phyloP scores from a whole-genome alignment of 1,139 yeast genomes.

The Meyerozyma elateridarum region DNA sequence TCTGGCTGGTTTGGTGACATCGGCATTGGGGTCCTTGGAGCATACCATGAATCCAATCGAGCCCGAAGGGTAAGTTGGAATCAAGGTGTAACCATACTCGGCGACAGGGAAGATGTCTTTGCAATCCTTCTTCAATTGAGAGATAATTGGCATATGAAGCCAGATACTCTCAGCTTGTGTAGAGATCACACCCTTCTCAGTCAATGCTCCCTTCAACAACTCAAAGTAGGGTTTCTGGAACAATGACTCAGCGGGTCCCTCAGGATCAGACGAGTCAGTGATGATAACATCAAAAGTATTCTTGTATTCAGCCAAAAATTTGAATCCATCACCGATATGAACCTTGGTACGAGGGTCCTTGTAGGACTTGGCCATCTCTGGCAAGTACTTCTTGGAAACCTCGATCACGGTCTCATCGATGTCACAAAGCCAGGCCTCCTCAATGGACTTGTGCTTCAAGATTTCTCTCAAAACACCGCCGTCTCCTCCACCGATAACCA shows the following conservation, averaged over 20 bases:
- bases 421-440: slow-evolving; percentile 85
- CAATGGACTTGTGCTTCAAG: slow-evolving; percentile 78
- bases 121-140: slow-evolving; percentile 71
- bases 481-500: slow-evolving; percentile 95
- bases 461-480: slow-evolving; percentile 94
- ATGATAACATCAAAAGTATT: slow-evolving; percentile 81
- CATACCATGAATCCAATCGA: slow-evolving; percentile 94
- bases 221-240: slow-evolving; percentile 86
- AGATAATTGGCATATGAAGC: slow-evolving; percentile 77
- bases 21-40: slow-evolving; percentile 61
- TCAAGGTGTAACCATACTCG: slow-evolving; percentile 81
- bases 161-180: slow-evolving; percentile 92
- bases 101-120: slow-evolving; percentile 79
- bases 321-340: slow-evolving; percentile 88
- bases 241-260: slow-evolving; percentile 89
- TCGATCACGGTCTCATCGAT: slow-evolving; percentile 87
- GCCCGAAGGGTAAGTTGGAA: slow-evolving; percentile 93
- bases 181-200: slow-evolving; percentile 82
- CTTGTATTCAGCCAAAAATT: slow-evolving; percentile 70
- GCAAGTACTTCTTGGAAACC: slow-evolving; percentile 77
- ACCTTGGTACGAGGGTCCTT: slow-evolving; percentile 77
- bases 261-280: slow-evolving; percentile 95
- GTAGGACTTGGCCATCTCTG: slow-evolving; percentile 78
- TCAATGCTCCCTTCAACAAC: slow-evolving; percentile 72
- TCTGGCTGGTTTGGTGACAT: slow-evolving; percentile 66